phyloP scores from a whole-genome alignment of 208 protist species.

The Trypanosoma boissoni region DNA sequence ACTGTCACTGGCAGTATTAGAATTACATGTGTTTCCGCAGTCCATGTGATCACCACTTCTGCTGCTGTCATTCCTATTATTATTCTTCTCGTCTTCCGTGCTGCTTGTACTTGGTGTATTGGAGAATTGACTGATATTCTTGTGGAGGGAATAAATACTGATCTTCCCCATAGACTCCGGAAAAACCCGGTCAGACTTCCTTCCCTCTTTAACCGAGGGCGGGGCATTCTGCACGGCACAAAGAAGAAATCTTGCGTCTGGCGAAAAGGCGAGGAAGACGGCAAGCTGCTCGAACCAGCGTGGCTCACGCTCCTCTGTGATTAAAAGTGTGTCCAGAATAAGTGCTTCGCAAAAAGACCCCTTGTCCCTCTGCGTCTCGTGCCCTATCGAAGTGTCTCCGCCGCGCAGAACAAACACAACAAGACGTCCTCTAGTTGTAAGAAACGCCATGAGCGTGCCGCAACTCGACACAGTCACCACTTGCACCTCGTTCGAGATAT shows the following conservation, averaged over 20 bases:
- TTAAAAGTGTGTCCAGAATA: conserved; percentile 38
- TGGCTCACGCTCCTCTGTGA: conserved; percentile 25
- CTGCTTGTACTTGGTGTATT: background rate
- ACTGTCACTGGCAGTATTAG: too few species aligned
- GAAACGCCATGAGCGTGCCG: conserved; percentile 55
- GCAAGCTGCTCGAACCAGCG: conserved; percentile 64
- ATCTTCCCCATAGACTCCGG: conserved; percentile 39
- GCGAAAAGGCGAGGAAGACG: conserved; percentile 53
- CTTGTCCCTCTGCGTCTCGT: background rate
- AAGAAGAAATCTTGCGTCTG: conserved; percentile 58
- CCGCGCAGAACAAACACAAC: conserved; percentile 49
- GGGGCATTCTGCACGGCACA: conserved; percentile 55
- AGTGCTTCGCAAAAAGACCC: conserved; percentile 45
- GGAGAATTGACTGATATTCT: too few species aligned
- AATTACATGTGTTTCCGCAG: too few species aligned
- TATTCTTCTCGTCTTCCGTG: background rate
- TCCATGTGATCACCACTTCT: too few species aligned
- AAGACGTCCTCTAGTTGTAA: conserved; percentile 63
- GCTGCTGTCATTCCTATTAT: background rate
- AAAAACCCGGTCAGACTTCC: conserved; percentile 1
- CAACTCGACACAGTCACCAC: conserved; percentile 47
- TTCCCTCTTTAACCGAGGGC: conserved; percentile 12
- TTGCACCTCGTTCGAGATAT: conserved; percentile 69
- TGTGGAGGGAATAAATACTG: conserved; percentile 69
- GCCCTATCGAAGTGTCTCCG: background rate